Evolutionary conservation across 2,329 filamentous ascomycete species (phyloP).

Genomic region (Cadophora malorum): DNA sequence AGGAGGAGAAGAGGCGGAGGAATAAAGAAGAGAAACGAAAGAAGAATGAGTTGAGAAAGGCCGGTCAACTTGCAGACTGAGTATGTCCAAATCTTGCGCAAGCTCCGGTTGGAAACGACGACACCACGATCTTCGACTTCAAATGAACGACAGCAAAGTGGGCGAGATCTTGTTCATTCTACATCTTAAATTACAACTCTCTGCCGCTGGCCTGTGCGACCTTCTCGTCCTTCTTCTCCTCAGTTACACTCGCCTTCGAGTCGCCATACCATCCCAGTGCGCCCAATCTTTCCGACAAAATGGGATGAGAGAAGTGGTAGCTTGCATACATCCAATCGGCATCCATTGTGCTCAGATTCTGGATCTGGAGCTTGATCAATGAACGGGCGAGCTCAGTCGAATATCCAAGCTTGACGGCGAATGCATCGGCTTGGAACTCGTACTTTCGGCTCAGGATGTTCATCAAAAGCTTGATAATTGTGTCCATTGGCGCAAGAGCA

Average conservation of each 20-base stretch:
- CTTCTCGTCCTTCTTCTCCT: slow-evolving; percentile 60
- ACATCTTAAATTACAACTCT: slow-evolving; percentile 64
- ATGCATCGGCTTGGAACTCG: slow-evolving; percentile 95
- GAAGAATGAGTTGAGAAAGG: slow-evolving; percentile 50
- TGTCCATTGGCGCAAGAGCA: slow-evolving; percentile 92
- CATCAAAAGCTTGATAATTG: slow-evolving; percentile 93
- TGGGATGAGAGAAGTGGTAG: slow-evolving; percentile 98
- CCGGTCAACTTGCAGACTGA: slow-evolving; percentile 43
- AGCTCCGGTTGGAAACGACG: too few species aligned
- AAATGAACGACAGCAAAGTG: neutral
- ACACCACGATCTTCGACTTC: slow-evolving; percentile 7
- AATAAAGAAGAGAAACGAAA: slow-evolving; percentile 66
- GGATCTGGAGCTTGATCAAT: slow-evolving; percentile 96
- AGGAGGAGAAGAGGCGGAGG: slow-evolving; percentile 49
- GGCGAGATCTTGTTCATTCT: slow-evolving; percentile 13
- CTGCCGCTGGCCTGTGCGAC: slow-evolving; percentile 75
- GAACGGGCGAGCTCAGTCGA: slow-evolving; percentile 81
- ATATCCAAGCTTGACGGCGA: slow-evolving; percentile 86
- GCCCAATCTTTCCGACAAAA: slow-evolving; percentile 89
- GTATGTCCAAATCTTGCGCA: neutral
- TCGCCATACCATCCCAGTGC: slow-evolving; percentile 86
- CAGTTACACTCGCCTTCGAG: slow-evolving; percentile 57
- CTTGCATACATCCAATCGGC: slow-evolving; percentile 98
- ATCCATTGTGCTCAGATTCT: slow-evolving; percentile 98
- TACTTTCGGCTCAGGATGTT: slow-evolving; percentile 94